Conservation (phyloP, 208 protist genomes). For the Strigomonas culicis region DNA sequence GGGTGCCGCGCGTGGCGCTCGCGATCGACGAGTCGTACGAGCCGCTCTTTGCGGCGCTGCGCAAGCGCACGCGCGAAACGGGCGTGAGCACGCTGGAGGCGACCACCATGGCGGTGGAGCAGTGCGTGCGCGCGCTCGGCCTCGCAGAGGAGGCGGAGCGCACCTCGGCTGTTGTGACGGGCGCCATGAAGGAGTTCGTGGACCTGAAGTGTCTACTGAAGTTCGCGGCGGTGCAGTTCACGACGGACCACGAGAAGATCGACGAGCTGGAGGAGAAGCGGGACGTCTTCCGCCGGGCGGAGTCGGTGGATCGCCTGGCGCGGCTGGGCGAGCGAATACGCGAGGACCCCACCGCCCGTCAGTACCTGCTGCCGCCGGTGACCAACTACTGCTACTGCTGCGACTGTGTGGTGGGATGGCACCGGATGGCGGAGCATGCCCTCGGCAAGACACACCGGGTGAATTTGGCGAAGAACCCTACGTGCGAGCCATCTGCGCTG, state of each 20-base stretch:
- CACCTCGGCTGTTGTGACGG: conserved; percentile 18
- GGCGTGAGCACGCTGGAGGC: conserved; percentile 82
- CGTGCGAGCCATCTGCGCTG: conserved; percentile 26
- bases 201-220: conserved; percentile 71
- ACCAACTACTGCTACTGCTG: conserved; percentile 85
- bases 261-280: conserved; percentile 34
- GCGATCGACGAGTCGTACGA: conserved; percentile 43
- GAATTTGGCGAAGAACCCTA: conserved; percentile 26
- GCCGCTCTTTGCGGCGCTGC: conserved; percentile 60
- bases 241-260: conserved; percentile 18
- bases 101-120: conserved; percentile 68
- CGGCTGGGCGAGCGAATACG: conserved; percentile 19
- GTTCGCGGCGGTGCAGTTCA: conserved; percentile 49
- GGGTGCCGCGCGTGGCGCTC: conserved; percentile 59
- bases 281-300: conserved; percentile 32
- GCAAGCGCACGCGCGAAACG: conserved; percentile 64
- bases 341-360: conserved; percentile 20
- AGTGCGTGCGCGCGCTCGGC: conserved; percentile 46
- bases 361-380: conserved; percentile 53
- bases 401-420: conserved; percentile 65
- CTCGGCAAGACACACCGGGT: conserved; percentile 45
- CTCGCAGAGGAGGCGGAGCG: conserved; percentile 12
- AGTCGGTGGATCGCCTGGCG: conserved; percentile 25
- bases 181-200: conserved; percentile 73
- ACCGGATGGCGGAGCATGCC: conserved; percentile 70